Conservation (phyloP, 345 rosid genomes). For the Syzygium aromaticum region DNA sequence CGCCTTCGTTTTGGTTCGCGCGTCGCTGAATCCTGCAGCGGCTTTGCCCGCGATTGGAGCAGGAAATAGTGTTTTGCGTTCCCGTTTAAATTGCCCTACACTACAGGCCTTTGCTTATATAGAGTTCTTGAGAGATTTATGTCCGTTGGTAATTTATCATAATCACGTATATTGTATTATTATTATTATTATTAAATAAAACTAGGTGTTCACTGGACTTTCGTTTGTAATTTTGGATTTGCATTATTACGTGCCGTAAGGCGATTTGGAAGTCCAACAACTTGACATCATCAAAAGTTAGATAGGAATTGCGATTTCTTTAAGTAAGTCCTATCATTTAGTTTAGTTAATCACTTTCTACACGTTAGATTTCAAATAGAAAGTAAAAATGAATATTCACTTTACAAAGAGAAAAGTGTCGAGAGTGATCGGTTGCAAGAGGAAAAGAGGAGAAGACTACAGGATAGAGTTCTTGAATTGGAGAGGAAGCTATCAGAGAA, state of each 20-base stretch:
- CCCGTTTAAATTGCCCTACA: background rate
- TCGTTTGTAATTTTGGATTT: too few relatives aligned
- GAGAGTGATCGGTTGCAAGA: constrained; percentile 27
- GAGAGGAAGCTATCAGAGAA: constrained; percentile 28
- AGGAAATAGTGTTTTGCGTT: background rate
- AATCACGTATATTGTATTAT: too few relatives aligned
- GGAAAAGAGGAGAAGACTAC: constrained; percentile 15
- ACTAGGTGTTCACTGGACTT: too few relatives aligned
- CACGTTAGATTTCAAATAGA: background rate
- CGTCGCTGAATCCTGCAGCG: background rate
- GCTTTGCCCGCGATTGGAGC: too few relatives aligned
- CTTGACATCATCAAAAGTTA: background rate
- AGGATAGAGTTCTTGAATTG: constrained; percentile 21
- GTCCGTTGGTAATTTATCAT: too few relatives aligned
- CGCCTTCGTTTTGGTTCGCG: background rate
- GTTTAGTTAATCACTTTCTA: background rate
- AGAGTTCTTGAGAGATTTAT: too few relatives aligned
- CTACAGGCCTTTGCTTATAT: background rate
- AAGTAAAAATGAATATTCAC: background rate
- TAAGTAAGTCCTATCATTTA: background rate
- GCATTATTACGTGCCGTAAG: too few relatives aligned
- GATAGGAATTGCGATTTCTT: background rate
- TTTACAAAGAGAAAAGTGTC: background rate
- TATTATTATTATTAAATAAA: too few relatives aligned
- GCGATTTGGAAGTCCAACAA: background rate